Conservation (phyloP, 305 asterid species). For the Solanum hybrid region DNA sequence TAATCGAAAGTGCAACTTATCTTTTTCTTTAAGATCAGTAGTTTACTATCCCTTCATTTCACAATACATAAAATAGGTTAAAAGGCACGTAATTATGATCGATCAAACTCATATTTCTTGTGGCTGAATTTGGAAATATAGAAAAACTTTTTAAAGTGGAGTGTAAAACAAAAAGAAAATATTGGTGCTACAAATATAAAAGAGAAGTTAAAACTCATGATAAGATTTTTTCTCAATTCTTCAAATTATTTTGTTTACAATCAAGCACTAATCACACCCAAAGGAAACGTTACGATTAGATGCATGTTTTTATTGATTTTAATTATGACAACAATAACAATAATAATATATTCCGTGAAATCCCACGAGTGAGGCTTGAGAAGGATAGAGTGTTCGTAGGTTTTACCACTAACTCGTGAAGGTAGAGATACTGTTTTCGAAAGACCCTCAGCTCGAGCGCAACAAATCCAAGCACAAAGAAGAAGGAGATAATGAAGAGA, state of each 20-base stretch:
- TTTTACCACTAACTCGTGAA: background rate
- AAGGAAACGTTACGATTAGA: background rate
- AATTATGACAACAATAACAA: background rate
- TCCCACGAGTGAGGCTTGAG: background rate
- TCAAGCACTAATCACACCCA: background rate
- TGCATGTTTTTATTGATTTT: background rate
- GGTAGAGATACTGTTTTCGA: no score
- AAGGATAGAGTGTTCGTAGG: background rate
- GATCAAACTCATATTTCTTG: background rate
- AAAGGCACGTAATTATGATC: background rate
- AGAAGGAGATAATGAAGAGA: background rate
- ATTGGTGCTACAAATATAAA: background rate
- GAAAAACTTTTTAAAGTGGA: background rate
- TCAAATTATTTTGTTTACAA: background rate
- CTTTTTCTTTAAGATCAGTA: background rate
- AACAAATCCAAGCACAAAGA: background rate
- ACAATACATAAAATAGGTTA: background rate
- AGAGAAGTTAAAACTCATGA: background rate
- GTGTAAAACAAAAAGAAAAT: background rate
- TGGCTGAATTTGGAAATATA: background rate
- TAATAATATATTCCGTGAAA: background rate
- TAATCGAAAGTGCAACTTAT: background rate
- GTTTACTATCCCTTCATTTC: background rate
- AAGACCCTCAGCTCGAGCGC: background rate
- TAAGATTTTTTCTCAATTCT: background rate